Conservation (phyloP, 371 early-diverging fungal species). For the Mortierella sp. region DNA sequence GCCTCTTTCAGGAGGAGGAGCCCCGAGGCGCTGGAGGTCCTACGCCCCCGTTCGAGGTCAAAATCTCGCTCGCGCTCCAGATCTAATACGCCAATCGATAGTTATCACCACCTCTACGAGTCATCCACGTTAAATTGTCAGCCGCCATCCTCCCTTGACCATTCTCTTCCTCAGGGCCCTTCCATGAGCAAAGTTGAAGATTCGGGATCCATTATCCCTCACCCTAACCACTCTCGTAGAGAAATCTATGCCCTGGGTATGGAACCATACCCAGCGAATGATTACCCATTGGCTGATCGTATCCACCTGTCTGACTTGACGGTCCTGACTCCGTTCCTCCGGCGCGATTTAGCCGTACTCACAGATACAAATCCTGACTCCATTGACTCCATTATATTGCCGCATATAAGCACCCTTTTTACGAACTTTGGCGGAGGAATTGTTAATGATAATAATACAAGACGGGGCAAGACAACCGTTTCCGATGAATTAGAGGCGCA, state of each 20-base stretch:
- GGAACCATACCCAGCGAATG: conserved; percentile 18
- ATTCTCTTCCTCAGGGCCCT: conserved; percentile 1
- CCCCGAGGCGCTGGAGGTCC: not conserved
- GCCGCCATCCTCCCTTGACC: not conserved
- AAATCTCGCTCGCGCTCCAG: conserved; percentile 29
- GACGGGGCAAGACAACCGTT: not conserved
- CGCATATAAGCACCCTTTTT: conserved; percentile 29
- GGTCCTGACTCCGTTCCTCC: conserved; percentile 38
- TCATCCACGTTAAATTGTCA: not conserved
- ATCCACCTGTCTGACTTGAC: conserved; percentile 45
- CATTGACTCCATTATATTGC: conserved; percentile 19
- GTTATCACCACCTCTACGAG: conserved; percentile 32
- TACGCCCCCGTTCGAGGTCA: conserved; percentile 17
- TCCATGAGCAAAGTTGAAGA: not conserved
- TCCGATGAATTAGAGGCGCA: not conserved
- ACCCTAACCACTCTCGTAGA: conserved; percentile 22
- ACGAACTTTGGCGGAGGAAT: not conserved
- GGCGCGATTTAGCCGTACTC: conserved; percentile 42
- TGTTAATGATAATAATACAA: not conserved
- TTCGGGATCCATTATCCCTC: not conserved
- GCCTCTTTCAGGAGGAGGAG: not conserved
- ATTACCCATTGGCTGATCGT: conserved; percentile 53
- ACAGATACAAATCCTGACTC: conserved; percentile 12
- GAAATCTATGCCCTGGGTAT: conserved; percentile 46
- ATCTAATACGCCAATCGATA: conserved; percentile 49